Conservation (phyloP, 2,329 filamentous ascomycete genomes). For the Ascochyta lentis region DNA sequence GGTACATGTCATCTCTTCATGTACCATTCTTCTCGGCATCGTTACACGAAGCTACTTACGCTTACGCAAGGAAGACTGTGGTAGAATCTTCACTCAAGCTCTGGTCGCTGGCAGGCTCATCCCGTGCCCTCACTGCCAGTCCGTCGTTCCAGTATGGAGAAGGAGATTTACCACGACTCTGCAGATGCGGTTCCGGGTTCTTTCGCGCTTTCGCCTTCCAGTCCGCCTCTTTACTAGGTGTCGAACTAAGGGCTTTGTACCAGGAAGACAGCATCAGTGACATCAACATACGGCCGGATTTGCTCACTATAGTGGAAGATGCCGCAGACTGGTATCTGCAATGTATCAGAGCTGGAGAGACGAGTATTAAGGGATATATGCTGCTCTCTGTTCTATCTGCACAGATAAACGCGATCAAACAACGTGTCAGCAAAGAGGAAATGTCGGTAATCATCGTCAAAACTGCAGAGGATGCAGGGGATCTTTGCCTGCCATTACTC, state of each 20-base stretch:
- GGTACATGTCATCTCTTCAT: constrained; percentile 37
- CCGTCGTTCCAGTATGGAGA: constrained; percentile 8
- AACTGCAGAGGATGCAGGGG: constrained; percentile 25
- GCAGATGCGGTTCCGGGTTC: constrained; percentile 33
- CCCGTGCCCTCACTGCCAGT: constrained; percentile 1
- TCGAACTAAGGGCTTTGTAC: constrained; percentile 33
- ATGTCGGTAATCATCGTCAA: constrained; percentile 21
- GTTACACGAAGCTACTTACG: constrained; percentile 31
- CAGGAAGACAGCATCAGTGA: constrained; percentile 35
- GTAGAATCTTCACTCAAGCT: constrained; percentile 38
- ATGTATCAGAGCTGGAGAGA: constrained; percentile 39
- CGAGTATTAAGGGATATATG: constrained; percentile 39
- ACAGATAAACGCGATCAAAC: constrained; percentile 31
- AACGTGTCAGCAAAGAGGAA: constrained; percentile 17
- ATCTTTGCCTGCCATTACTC: constrained; percentile 28
- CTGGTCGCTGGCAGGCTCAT: constrained; percentile 27
- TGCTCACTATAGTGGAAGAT: constrained; percentile 29
- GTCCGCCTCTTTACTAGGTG: constrained; percentile 27
- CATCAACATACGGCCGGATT: constrained; percentile 25
- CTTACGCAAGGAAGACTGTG: constrained; percentile 35
- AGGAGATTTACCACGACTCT: constrained; percentile 28
- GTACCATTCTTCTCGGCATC: constrained; percentile 32
- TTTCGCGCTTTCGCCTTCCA: constrained; percentile 34
- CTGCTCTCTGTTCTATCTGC: constrained; percentile 27
- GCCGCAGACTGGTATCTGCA: constrained; percentile 27